Evolutionary conservation across 805 yeast species (phyloP).

Genomic region (Monosporozyma aquatica): DNA sequence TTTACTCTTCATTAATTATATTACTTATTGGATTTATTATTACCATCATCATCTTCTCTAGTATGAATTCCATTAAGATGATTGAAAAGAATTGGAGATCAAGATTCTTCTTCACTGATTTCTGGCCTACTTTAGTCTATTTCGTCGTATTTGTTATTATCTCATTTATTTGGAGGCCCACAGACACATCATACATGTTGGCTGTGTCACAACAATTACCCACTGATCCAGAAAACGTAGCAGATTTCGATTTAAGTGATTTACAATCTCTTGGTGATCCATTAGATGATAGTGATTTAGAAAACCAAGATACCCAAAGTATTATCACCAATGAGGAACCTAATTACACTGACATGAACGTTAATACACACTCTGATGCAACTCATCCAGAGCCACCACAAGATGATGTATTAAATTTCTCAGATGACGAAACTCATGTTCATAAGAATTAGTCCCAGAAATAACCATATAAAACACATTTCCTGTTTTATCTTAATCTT

Average conservation of each 20-base stretch:
- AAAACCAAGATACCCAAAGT: conserved; percentile 24
- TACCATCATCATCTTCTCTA: conserved; percentile 60
- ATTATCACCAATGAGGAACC: conserved; percentile 12
- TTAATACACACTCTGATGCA: neutral
- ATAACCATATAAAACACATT: too few relatives aligned
- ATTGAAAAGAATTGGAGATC: conserved; percentile 88
- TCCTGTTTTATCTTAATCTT: too few relatives aligned
- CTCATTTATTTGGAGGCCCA: conserved; percentile 95
- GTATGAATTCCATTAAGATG: conserved; percentile 65
- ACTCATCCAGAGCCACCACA: conserved; percentile 1
- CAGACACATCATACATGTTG: conserved; percentile 86
- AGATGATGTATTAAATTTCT: conserved; percentile 22
- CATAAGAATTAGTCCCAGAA: neutral
- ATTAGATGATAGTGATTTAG: conserved; percentile 34
- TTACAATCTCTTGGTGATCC: conserved; percentile 36
- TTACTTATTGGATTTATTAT: conserved; percentile 63
- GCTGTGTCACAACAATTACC: conserved; percentile 93
- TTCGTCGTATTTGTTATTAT: conserved; percentile 74
- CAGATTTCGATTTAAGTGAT: conserved; percentile 56
- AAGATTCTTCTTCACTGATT: conserved; percentile 78
- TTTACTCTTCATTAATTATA: conserved; percentile 61
- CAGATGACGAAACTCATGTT: conserved; percentile 21
- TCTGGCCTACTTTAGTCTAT: conserved; percentile 91
- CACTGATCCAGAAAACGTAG: conserved; percentile 63
- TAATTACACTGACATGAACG: neutral